Percentiles rank a stretch among this genome's conserved stretches.
These are phyloP conservation scores for Wickerhamomyces queroliae DNA, from an alignment of 805 yeast genomes.

Conservation along the genomic window DNA sequence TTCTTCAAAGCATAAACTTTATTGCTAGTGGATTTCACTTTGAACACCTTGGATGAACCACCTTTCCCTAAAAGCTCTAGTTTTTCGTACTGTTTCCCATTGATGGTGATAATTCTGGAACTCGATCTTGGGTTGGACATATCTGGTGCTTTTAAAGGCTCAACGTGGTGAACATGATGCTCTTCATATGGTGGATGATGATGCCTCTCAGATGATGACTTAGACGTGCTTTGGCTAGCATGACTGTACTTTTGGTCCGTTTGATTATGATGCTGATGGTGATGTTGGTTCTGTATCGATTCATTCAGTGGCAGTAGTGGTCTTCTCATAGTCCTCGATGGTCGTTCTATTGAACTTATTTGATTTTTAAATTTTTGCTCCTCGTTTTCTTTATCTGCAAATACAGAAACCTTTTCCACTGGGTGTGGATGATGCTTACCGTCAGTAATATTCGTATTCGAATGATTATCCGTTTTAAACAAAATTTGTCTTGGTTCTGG, in stretches of 20 bases:
- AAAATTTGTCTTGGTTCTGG: conserved; percentile 11
- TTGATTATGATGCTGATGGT: neutral
- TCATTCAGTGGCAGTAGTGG: conserved; percentile 16
- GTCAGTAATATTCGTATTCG: conserved; percentile 1
- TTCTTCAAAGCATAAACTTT: conserved; percentile 73
- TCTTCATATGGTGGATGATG: conserved; percentile 8
- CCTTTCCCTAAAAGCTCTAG: conserved; percentile 83
- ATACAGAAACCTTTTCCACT: conserved; percentile 1
- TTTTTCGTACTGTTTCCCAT: conserved; percentile 62
- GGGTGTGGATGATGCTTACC: conserved; percentile 2
- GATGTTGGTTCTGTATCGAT: conserved; percentile 5
- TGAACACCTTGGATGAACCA: conserved; percentile 88
- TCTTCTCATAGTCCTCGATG: conserved; percentile 6
- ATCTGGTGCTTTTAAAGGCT: conserved; percentile 21
- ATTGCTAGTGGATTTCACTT: conserved; percentile 54
- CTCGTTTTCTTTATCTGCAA: conserved; percentile 13
- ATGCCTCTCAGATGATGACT: conserved; percentile 2
- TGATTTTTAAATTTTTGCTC: neutral
- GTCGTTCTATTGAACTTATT: conserved; percentile 5
- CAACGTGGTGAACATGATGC: conserved; percentile 12
- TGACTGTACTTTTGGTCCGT: neutral
- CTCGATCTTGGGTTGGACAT: conserved; percentile 7
- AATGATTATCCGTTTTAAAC: neutral
- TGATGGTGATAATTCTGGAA: conserved; percentile 33
- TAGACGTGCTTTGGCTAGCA: conserved; percentile 5